phyloP scores from a whole-genome alignment of 202 grass and related monocot species.

The Digitaria exilis region DNA sequence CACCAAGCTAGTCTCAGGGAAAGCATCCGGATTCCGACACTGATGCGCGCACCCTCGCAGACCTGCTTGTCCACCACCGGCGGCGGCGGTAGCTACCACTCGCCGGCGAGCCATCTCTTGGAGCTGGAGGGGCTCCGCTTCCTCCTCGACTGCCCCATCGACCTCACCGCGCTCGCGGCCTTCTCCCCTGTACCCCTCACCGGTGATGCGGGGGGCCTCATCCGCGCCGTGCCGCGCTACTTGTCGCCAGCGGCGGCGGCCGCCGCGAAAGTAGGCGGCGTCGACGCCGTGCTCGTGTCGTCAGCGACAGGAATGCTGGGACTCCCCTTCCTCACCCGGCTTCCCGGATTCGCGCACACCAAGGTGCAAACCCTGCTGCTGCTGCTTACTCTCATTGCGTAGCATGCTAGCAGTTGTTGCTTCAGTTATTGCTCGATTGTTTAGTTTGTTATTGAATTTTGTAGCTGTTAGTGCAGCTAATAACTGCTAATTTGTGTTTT shows the following conservation, averaged over 20 bases:
- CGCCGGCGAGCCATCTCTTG: conserved; percentile 58
- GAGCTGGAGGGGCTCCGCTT: conserved; percentile 63
- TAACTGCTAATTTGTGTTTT: not conserved
- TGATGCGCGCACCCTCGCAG: conserved; percentile 26
- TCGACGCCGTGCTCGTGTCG: conserved; percentile 75
- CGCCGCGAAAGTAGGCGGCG: conserved; percentile 44
- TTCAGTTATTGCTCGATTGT: conserved; percentile 13
- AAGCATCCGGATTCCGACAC: not conserved
- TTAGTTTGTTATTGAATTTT: not conserved
- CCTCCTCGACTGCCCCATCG: conserved; percentile 90
- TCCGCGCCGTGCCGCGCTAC: conserved; percentile 65
- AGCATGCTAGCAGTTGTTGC: not conserved
- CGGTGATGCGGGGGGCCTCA: conserved; percentile 30
- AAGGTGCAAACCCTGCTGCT: conserved; percentile 52
- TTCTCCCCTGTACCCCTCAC: conserved; percentile 55
- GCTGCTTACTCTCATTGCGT: not conserved
- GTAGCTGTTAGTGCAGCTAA: not conserved
- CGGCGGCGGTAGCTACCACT: conserved; percentile 48
- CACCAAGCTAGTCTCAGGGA: not conserved
- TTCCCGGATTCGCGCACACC: conserved; percentile 52
- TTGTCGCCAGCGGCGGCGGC: conserved; percentile 51
- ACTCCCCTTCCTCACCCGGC: conserved; percentile 80
- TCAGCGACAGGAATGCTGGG: conserved; percentile 75
- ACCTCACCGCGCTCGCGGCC: conserved; percentile 60
- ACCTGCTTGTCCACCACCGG: conserved; percentile 60